phyloP scores from a whole-genome alignment of 108 stramenopile genomes.

The Nannochloropsis oceanica region DNA sequence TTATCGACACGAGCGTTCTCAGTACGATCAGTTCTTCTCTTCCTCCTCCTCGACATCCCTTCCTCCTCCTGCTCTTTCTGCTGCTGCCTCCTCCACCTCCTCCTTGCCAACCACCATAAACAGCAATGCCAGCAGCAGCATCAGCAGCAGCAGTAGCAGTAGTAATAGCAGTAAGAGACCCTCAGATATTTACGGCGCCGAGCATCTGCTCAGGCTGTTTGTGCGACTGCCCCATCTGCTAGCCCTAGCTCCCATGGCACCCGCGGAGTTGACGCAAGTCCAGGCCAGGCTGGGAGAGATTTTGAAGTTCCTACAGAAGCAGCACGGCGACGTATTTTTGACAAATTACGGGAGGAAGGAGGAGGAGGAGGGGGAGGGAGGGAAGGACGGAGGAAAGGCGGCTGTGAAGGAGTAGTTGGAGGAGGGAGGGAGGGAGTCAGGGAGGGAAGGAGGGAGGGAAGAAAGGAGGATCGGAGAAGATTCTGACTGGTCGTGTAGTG shows the following conservation, averaged over 20 bases:
- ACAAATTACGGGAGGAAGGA: constrained; percentile 11
- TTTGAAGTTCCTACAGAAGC: constrained; percentile 24
- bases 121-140: background rate
- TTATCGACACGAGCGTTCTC: constrained; percentile 30
- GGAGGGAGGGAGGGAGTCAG: background rate
- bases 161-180: background rate
- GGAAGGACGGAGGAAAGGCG: background rate
- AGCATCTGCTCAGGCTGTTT: constrained; percentile 22
- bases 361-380: background rate
- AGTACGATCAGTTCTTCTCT: constrained; percentile 9
- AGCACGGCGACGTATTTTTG: constrained; percentile 13
- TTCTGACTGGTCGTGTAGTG: no score
- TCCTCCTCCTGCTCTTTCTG: background rate
- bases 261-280: constrained; percentile 17
- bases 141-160: background rate
- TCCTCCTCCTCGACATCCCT: background rate
- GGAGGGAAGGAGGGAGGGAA: no score
- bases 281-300: constrained; percentile 22
- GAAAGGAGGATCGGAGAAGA: no score
- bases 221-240: constrained; percentile 23
- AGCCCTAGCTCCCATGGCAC: constrained; percentile 5
- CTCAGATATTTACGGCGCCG: constrained; percentile 28
- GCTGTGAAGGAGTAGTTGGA: background rate
- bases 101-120: no score
- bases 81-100: no score